Evolutionary conservation across 2,329 filamentous ascomycete species (phyloP), one percentile per base, ranked within the genome.

Genomic region (Alternaria arbusti): DNA sequence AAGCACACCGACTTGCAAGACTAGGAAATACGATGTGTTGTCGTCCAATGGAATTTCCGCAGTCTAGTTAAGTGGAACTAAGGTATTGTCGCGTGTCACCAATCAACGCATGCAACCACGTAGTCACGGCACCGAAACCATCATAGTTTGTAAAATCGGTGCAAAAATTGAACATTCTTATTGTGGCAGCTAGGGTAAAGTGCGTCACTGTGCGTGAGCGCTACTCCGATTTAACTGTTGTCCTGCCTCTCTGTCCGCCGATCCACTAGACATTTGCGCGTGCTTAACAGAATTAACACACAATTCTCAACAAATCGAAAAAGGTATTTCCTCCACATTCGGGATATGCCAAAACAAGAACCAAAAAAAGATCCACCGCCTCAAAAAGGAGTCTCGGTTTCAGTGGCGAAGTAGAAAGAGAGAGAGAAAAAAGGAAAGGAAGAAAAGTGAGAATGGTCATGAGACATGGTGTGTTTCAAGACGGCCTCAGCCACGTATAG

Each of bases 381-480:
- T 49, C 47, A 63, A 44, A 44, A 36, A 46, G 58, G 49, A 40
- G 54, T 45, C 26, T 44, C 40, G 44, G 45, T 32, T 55, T 54
- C 26, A 22, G 28, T 26, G 25, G 51, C 36, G 36, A 17, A 30
- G 45, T 40, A 55, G 56, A 30, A 32, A 36, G 28, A 50, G n/a
- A 36, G 23, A 25, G 1, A 6, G 25, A 32, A 56, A 57, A 44
- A 13, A 50, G 23, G 9, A 12, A 28, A 50, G 56, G 12, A 28
- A 45, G 57, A 36, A 61, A 50, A 40, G 52, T 28, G 57, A 57
- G 17, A 28, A 51, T 54, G 25, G 54, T 63, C 66, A 61, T 69
- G 66, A 69, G 57, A 69, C 66, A 63, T 63, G 52, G 28, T 45
- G 30, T 66, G 64, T 67, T 63, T 67, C 66, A 65, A 61, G 54